Evolutionary conservation across 2,329 filamentous ascomycete species (phyloP).

Genomic region (Exophiala spinifera): DNA sequence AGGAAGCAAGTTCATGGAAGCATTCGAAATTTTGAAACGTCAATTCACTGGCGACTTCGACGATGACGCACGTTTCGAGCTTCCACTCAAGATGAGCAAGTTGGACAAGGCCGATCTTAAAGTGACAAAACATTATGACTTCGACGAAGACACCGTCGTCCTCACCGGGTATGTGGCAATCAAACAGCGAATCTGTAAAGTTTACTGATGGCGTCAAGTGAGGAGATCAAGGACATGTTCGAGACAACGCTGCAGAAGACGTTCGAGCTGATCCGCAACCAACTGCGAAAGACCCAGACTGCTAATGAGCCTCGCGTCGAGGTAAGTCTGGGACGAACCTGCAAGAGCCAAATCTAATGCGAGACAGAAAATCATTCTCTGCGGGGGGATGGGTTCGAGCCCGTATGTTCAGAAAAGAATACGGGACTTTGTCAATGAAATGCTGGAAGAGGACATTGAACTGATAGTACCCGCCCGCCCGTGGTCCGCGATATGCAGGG

Average conservation of each 20-base stretch:
- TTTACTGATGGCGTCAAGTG: background rate
- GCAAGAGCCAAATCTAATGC: background rate
- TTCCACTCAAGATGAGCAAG: slow-evolving; percentile 3
- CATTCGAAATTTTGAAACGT: slow-evolving; percentile 35
- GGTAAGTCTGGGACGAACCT: background rate
- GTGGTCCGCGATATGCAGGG: slow-evolving; percentile 24
- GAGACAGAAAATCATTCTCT: slow-evolving; percentile 14
- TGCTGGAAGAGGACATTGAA: slow-evolving; percentile 4
- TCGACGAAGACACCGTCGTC: slow-evolving; percentile 5
- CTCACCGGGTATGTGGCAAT: background rate
- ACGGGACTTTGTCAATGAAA: slow-evolving; percentile 13
- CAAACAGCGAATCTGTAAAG: background rate
- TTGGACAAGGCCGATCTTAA: background rate
- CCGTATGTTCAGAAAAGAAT: slow-evolving; percentile 19
- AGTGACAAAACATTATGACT: slow-evolving; percentile 4
- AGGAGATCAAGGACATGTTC: slow-evolving; percentile 17
- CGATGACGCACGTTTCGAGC: background rate
- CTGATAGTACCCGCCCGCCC: slow-evolving; percentile 14
- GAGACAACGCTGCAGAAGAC: slow-evolving; percentile 11
- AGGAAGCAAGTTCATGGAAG: slow-evolving; percentile 36
- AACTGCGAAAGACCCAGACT: slow-evolving; percentile 4
- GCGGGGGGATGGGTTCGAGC: slow-evolving; percentile 16
- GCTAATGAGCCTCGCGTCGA: background rate
- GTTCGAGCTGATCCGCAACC: slow-evolving; percentile 13
- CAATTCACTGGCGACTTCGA: slow-evolving; percentile 28